Conservation (phyloP, 768 basidiomycete genomes). For the Pluteus cervinus region DNA sequence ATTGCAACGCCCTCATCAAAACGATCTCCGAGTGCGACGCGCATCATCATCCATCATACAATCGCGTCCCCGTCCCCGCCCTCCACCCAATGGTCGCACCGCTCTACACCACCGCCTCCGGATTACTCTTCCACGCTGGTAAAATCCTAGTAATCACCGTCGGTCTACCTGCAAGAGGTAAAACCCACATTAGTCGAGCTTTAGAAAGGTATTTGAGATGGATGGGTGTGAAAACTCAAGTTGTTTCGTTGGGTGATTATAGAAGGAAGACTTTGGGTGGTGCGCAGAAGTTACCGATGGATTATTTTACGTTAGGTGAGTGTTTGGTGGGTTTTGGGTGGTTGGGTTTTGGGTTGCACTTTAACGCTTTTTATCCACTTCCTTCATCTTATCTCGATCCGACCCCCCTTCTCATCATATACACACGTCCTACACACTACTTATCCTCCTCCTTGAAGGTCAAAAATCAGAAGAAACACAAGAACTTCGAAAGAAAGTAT, state of each 20-base stretch:
- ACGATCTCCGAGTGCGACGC: too few relatives aligned
- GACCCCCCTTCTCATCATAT: not conserved
- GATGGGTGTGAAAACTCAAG: conserved; percentile 96
- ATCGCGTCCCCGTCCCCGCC: not conserved
- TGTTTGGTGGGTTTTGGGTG: too few relatives aligned
- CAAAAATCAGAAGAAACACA: conserved; percentile 80
- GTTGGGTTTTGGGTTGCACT: too few relatives aligned
- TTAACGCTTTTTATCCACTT: too few relatives aligned
- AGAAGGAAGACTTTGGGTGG: conserved; percentile 85
- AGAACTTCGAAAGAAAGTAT: conserved; percentile 65
- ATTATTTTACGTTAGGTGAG: conserved; percentile 86
- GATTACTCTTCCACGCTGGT: conserved; percentile 85
- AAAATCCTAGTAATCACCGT: conserved; percentile 93
- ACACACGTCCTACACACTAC: too few relatives aligned
- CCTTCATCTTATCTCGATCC: not conserved
- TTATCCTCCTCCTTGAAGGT: conserved; percentile 30
- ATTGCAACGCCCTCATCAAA: too few relatives aligned
- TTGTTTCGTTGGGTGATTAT: conserved; percentile 94
- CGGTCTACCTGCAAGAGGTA: conserved; percentile 90
- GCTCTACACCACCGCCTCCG: conserved; percentile 87
- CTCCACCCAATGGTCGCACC: conserved; percentile 80
- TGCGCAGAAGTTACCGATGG: conserved; percentile 79
- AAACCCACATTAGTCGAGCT: conserved; percentile 94
- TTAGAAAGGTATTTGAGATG: conserved; percentile 97
- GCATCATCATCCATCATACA: too few relatives aligned